Conservation (phyloP, 1,139 yeast genomes). For the Kodamaea ohmeri region DNA sequence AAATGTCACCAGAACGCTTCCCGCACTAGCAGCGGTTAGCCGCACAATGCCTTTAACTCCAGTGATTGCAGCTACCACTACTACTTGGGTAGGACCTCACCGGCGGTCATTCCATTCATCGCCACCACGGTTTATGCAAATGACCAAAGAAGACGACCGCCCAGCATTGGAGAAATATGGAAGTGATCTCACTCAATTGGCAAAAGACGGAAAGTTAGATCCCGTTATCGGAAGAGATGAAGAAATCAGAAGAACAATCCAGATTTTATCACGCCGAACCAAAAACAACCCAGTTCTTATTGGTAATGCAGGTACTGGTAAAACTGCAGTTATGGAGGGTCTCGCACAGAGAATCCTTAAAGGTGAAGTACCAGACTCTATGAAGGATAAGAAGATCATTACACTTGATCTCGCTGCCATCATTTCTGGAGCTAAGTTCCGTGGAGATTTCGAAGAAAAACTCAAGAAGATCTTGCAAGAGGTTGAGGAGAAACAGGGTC, state of each 20-base stretch:
- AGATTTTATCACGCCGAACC: conserved; percentile 85
- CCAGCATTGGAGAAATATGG: conserved; percentile 87
- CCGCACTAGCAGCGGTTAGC: background rate
- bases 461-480: conserved; percentile 81
- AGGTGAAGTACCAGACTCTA: conserved; percentile 91
- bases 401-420: conserved; percentile 85
- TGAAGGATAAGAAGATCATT: conserved; percentile 79
- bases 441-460: conserved; percentile 95
- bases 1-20: conserved; percentile 1
- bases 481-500: conserved; percentile 78
- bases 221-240: conserved; percentile 98
- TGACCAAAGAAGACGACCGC: conserved; percentile 50
- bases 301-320: conserved; percentile 97
- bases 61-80: background rate
- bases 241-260: conserved; percentile 89
- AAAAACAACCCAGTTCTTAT: conserved; percentile 92
- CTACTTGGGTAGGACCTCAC: conserved; percentile 1
- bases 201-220: conserved; percentile 86
- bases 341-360: conserved; percentile 87
- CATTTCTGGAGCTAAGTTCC: conserved; percentile 89
- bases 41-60: background rate
- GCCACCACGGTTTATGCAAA: conserved; percentile 26
- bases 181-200: conserved; percentile 81
- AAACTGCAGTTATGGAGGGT: conserved; percentile 95
- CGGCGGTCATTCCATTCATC: conserved; percentile 20